Evolutionary conservation across 495 filamentous ascomycete genomes (phyloP).

Genomic region (Daldinia bambusicola): DNA sequence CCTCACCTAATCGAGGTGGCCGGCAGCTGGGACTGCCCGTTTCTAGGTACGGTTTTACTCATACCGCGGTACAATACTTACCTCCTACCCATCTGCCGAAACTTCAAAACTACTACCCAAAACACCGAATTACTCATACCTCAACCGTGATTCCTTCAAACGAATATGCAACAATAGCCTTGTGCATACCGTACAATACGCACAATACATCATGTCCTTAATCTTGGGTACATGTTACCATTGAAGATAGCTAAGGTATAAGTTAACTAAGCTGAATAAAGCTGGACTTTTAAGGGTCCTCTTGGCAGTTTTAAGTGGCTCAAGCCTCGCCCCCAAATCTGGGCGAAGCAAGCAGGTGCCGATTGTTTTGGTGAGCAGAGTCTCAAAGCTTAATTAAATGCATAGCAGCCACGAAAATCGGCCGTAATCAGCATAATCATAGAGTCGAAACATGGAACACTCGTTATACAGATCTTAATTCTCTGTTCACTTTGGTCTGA

Average conservation of each 20-base stretch:
- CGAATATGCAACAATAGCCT: too few relatives aligned
- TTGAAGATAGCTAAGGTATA: background rate
- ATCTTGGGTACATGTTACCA: background rate
- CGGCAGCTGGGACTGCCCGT: too few relatives aligned
- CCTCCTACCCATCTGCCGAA: background rate
- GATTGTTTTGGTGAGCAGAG: background rate
- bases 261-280: background rate
- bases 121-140: conserved; percentile 8
- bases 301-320: background rate
- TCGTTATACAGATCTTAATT: background rate
- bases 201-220: too few relatives aligned
- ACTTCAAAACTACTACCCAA: conserved; percentile 2
- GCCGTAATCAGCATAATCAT: background rate
- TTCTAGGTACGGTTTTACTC: background rate
- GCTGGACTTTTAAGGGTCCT: background rate
- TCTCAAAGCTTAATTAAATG: background rate
- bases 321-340: background rate
- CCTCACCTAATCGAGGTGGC: background rate
- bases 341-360: background rate
- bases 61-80: too few relatives aligned
- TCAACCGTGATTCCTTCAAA: background rate
- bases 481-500: conserved; percentile 2
- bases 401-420: background rate
- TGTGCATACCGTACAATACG: too few relatives aligned
- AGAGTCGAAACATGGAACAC: background rate